Percentiles rank a stretch among this genome's conserved stretches.
Conservation (phyloP, 2,329 filamentous ascomycete species). For the Cercospora sesami region DNA sequence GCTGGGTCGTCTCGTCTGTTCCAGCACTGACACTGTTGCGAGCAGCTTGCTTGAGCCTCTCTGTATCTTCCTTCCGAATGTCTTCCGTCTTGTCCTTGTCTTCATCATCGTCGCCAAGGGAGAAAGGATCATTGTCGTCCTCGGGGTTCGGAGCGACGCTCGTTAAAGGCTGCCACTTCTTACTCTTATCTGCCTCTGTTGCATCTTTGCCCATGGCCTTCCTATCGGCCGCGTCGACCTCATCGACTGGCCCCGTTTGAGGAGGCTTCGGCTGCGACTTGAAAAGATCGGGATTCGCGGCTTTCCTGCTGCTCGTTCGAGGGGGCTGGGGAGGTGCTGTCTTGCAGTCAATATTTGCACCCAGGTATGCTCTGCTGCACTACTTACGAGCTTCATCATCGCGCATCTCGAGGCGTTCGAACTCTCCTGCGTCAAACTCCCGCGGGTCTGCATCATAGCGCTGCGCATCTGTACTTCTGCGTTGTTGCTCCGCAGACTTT, state of each 20-base stretch:
- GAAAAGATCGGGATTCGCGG: conserved; percentile 78
- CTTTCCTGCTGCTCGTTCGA: conserved; percentile 62
- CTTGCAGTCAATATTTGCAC: conserved; percentile 28
- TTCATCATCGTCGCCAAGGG: conserved; percentile 86
- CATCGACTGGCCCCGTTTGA: conserved; percentile 67
- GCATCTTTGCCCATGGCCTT: conserved; percentile 23
- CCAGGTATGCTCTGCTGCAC: neutral
- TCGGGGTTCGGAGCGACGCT: conserved; percentile 82
- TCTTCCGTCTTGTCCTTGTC: conserved; percentile 63
- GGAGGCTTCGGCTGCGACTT: conserved; percentile 62
- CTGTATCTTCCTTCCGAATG: conserved; percentile 54
- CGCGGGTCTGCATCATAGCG: conserved; percentile 94
- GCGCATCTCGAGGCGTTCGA: conserved; percentile 64
- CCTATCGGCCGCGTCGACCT: conserved; percentile 74
- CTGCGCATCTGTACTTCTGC: conserved; percentile 80
- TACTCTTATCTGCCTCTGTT: conserved; percentile 60
- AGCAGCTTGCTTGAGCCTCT: conserved; percentile 53
- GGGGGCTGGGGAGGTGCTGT: conserved; percentile 52
- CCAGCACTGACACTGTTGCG: conserved; percentile 59
- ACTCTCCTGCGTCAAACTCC: conserved; percentile 79
- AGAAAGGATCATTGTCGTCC: conserved; percentile 92
- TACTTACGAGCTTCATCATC: conserved; percentile 58
- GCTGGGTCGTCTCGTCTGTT: conserved; percentile 32
- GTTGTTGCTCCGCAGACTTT: conserved; percentile 35
- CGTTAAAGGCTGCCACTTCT: conserved; percentile 96